Conservation (phyloP, 495 filamentous ascomycete genomes). For the Chaetomium fimeti region DNA sequence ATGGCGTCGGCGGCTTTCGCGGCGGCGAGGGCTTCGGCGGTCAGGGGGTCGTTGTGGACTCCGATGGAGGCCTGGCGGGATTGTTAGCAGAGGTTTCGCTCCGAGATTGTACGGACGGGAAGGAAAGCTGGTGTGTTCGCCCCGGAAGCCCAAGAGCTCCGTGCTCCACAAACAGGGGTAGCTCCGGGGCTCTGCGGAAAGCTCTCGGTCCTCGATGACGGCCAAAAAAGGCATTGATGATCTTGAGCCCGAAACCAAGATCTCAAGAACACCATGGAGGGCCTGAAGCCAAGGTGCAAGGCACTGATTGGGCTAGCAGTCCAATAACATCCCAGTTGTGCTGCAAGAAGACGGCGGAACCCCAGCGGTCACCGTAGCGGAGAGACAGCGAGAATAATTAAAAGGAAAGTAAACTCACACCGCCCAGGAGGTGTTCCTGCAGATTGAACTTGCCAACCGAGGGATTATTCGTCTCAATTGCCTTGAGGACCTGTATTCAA, state of each 20-base stretch:
- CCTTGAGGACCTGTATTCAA: constrained; percentile 62
- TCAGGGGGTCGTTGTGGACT: constrained; percentile 70
- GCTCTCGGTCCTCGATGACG: background rate
- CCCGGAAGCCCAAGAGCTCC: constrained; percentile 1
- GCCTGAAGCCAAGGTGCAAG: background rate
- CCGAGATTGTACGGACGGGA: background rate
- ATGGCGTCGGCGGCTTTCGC: constrained; percentile 91
- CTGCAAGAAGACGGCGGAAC: background rate
- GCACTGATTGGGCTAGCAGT: background rate
- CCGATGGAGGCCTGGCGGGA: constrained; percentile 80
- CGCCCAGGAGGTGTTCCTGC: constrained; percentile 87
- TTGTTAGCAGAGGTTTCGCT: background rate
- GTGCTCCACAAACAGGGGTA: constrained; percentile 10
- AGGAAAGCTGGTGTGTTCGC: background rate
- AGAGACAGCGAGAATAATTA: background rate
- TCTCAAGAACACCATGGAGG: background rate
- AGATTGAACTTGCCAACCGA: constrained; percentile 78
- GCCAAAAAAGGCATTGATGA: background rate
- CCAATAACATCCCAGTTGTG: background rate
- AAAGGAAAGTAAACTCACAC: constrained; percentile 57
- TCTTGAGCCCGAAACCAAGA: background rate
- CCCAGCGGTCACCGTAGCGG: background rate
- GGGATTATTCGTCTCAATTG: constrained; percentile 66
- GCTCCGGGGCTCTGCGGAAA: constrained; percentile 10
- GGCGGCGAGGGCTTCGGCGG: constrained; percentile 78